Evolutionary conservation across 1,139 yeast species (phyloP).

Genomic region (Chernovozyma sophiae-reginae): DNA sequence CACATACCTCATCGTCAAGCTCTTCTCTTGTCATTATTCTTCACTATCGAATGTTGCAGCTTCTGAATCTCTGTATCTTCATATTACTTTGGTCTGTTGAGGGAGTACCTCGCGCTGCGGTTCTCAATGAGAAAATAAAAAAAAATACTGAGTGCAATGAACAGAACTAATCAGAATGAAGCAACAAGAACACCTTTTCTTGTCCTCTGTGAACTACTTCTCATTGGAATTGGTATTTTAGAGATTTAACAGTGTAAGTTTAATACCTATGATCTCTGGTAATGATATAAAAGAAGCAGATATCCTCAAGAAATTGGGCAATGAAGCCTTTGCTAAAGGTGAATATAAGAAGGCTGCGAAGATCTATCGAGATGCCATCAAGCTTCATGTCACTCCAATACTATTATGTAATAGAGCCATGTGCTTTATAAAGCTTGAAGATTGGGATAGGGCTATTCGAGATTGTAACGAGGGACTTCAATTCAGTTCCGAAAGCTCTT

Average conservation of each 20-base stretch:
- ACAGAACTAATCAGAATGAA: no score
- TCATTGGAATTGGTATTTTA: no score
- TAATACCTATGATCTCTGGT: no score
- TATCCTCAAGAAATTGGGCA: constrained; percentile 53
- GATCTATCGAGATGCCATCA: constrained; percentile 64
- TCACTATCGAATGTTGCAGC: no score
- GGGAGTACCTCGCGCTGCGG: no score
- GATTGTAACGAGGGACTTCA: constrained; percentile 60
- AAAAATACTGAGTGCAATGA: no score
- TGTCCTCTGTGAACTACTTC: no score
- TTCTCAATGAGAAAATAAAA: neutral
- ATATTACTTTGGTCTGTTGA: no score
- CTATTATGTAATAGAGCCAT: constrained; percentile 79
- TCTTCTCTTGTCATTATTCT: constrained; percentile 46
- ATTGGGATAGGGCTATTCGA: constrained; percentile 52
- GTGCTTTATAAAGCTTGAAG: constrained; percentile 54
- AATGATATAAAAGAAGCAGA: constrained; percentile 13
- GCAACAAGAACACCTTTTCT: no score
- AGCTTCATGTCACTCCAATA: constrained; percentile 57
- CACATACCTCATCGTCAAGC: constrained; percentile 70
- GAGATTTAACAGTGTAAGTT: no score
- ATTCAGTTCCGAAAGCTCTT: constrained; percentile 22
- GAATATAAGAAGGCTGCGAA: constrained; percentile 56
- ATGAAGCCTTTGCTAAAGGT: constrained; percentile 55
- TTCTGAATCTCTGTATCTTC: no score